Base-by-base conservation (phyloP, 2,329 filamentous ascomycete genomes). In the Elsinoe batatas region DNA sequence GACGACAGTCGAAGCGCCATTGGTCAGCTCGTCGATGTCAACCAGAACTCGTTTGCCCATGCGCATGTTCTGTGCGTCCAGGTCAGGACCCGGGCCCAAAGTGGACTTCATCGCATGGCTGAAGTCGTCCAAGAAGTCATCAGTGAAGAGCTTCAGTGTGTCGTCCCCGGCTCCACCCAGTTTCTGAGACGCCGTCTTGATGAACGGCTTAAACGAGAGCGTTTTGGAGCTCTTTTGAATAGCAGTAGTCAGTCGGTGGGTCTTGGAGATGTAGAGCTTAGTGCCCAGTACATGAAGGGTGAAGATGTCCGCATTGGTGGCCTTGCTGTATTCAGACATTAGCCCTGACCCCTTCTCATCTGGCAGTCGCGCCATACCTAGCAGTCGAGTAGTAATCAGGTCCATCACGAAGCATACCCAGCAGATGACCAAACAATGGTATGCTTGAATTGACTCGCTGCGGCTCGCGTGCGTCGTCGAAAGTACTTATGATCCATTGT, bases 141-240 rank as follows among this genome's bases (percentile, higher is more conserved):
- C 49, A 11, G 18, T 37, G 6, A 13, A 20, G 8, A 36, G 17
- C 26, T 37, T 26, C 8, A 53, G 10, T 10, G 13, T 20, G 5
- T 11, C 49, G n/a, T 42, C n/a, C 7, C n/a, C 38, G 3, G 36
- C 36, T 10, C 49, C 49, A 13, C 33, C 49, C 7, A 53, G 17
- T 30, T 22, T 37, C 8, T n/a, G 8, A 2, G 49, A 32, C 2
- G 49, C 49, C 1, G 49, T 42, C 12, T 18, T 18, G 5, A 53
- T 37, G 32, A 51, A 51, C 3, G 47, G 49, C 33, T 53, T 42
- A 18, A 53, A 53, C 2, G 49, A 37, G 2, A 53, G 17, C 5
- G 36, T 53, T 17, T 53, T 53, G 5, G 33, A 42, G n/a, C 20
- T 53, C 20, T 40, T 53, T 15, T 53, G 49, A 15, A 53, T 40